A percentile compares a stretch with the other conserved stretches of the same genome.
Evolutionary conservation across 164 flowering plant genomes (phyloP).

Genomic region (Warburgia ugandensis): DNA sequence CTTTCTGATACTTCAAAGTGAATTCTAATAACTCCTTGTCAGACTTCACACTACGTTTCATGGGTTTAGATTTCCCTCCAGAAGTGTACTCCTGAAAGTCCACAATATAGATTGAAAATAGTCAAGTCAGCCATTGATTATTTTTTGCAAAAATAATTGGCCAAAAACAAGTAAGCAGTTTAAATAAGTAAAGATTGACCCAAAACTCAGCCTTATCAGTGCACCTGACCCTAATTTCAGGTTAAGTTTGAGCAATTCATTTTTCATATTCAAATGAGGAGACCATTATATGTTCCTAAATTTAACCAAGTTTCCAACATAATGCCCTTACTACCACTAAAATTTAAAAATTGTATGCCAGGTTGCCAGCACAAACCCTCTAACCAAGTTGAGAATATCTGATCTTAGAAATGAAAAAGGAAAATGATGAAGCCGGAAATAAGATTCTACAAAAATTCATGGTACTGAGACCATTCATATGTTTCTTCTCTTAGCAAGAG

Average conservation of each 20-base stretch:
- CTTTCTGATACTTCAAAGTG: constrained; percentile 83
- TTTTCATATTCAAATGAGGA: too few relatives aligned
- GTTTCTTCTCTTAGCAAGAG: neutral
- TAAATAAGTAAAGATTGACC: neutral
- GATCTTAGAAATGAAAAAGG: neutral
- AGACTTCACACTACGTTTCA: constrained; percentile 56
- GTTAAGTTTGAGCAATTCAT: too few relatives aligned
- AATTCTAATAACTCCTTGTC: constrained; percentile 86
- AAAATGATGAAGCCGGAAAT: neutral
- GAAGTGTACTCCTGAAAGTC: constrained; percentile 41
- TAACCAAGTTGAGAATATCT: neutral
- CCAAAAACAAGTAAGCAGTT: neutral
- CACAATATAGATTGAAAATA: neutral
- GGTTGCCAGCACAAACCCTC: too few relatives aligned
- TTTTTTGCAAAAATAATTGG: neutral
- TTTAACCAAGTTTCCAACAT: too few relatives aligned
- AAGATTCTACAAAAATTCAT: neutral
- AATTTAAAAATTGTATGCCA: too few relatives aligned
- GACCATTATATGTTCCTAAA: too few relatives aligned
- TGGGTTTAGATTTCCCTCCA: constrained; percentile 69
- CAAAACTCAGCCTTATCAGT: neutral
- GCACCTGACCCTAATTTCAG: too few relatives aligned
- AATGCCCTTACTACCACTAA: too few relatives aligned
- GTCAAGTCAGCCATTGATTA: neutral
- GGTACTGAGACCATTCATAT: neutral